Conservation (phyloP, 2,329 filamentous ascomycete genomes). For the Geosmithia flava region DNA sequence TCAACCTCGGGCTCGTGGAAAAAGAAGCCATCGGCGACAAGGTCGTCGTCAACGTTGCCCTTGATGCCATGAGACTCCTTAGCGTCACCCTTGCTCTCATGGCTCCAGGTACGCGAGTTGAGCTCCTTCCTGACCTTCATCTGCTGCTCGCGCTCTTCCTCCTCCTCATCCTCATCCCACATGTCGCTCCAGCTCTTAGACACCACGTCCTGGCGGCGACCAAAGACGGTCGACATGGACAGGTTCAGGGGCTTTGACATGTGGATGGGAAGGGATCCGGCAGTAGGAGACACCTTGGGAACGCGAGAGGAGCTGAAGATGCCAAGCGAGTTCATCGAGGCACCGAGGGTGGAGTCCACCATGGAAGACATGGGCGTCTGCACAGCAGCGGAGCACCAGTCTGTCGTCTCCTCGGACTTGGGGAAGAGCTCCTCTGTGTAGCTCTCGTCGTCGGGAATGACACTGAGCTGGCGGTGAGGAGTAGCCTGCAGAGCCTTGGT, state of each 20-base stretch:
- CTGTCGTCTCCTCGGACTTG: constrained; percentile 57
- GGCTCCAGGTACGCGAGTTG: constrained; percentile 69
- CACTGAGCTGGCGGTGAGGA: constrained; percentile 70
- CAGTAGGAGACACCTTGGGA: constrained; percentile 40
- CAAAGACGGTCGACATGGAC: constrained; percentile 70
- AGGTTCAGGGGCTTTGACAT: constrained; percentile 64
- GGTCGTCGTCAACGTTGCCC: constrained; percentile 48
- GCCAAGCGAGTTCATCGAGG: constrained; percentile 66
- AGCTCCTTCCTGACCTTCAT: constrained; percentile 41
- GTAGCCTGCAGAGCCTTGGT: constrained; percentile 76
- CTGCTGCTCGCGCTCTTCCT: constrained; percentile 51
- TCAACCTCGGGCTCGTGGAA: constrained; percentile 51
- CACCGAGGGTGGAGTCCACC: constrained; percentile 68
- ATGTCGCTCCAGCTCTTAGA: constrained; percentile 99
- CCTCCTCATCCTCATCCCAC: constrained; percentile 85
- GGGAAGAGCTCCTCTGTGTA: constrained; percentile 81
- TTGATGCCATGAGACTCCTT: constrained; percentile 18
- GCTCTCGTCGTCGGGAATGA: constrained; percentile 68
- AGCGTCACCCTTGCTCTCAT: constrained; percentile 45
- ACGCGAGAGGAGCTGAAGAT: constrained; percentile 28
- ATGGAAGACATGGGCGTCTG: constrained; percentile 74
- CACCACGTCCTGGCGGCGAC: constrained; percentile 62
- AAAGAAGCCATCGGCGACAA: constrained; percentile 58
- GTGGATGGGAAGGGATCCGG: constrained; percentile 64
- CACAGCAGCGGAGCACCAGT: constrained; percentile 68